A percentile compares a stretch with the other conserved stretches of the same genome.
Evolutionary conservation across 371 early-diverging fungal genomes (phyloP).

Genomic region (Apophysomyces variabilis): DNA sequence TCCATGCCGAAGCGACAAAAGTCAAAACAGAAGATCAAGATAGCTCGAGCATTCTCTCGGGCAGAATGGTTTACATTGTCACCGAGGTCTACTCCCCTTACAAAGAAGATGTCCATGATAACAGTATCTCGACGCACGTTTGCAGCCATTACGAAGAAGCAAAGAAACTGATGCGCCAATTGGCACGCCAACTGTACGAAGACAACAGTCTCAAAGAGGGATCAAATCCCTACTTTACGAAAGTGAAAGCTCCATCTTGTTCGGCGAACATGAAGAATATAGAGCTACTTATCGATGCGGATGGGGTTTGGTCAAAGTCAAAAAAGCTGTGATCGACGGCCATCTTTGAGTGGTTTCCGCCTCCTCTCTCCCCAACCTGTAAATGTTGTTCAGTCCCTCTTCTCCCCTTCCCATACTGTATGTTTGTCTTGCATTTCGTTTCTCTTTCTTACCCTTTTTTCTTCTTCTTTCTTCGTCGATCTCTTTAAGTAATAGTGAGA

Average conservation of each 20-base stretch:
- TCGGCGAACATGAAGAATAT: background rate
- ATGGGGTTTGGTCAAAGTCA: background rate
- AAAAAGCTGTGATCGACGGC: background rate
- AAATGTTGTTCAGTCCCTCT: too few species aligned
- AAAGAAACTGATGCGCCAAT: background rate
- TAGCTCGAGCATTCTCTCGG: background rate
- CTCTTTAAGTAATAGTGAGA: too few species aligned
- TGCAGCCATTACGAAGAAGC: background rate
- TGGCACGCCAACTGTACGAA: background rate
- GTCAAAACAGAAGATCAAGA: background rate
- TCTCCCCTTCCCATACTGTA: too few species aligned
- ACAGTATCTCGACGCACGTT: background rate
- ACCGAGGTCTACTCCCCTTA: background rate
- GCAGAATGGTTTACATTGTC: background rate
- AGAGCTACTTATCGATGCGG: background rate
- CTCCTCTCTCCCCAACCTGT: background rate
- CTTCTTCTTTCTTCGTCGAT: too few species aligned
- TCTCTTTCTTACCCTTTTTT: too few species aligned
- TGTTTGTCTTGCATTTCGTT: too few species aligned
- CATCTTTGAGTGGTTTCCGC: background rate
- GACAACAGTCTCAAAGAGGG: background rate
- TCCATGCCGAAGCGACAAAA: background rate
- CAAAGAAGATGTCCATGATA: background rate
- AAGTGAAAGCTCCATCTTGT: background rate
- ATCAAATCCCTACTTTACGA: background rate